Evolutionary conservation across 1,139 yeast species (phyloP), one percentile per base, ranked within the genome.

Genomic region (Diutina neorugosa): DNA sequence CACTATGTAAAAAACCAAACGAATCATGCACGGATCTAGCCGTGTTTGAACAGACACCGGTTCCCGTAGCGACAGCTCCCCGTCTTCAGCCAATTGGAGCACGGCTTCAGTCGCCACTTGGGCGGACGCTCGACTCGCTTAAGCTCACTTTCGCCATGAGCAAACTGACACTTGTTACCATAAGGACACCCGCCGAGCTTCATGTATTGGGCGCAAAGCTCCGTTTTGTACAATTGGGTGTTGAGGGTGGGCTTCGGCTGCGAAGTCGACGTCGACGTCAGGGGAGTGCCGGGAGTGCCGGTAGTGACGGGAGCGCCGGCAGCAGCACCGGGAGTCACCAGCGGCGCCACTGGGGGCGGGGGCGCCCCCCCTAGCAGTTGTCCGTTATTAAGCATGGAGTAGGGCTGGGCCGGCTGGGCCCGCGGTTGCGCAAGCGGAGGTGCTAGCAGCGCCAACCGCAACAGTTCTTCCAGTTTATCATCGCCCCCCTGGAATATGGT

Each of bases 141-240:
- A 61, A 90, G 73, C 65, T 90, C 97, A 55, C 77, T 71, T 48
- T 79, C 76, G 21, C 97, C 97, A 62, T 90, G 97, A 8, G 97
- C 97, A 75, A 90, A 90, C 69, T 90, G 97, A 65, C 97, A 90
- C 69, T 90, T 90, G 60, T 79, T 78, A 2, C 96, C 96, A 65
- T 90, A 90, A 9, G 96, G 96, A 66, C 97, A 90, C 16, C 65
- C 62, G 25, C 93, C 93, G 58, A 81, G 77, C 61, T 81, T 83
- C 65, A 83, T 79, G 66, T 75, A 90, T 43, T 91, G 82, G 42
- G 84, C 87, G 68, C 97, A 90, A 56, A 90, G 76, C 68, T 90
- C 97, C 0, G 97, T 90, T 71, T 90, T 90, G 77, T 89, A 90
- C 52, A 90, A 74, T 50, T 56, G 58, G n/a, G 61, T 55, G 53